These are phyloP conservation scores for Eucalyptus marginata DNA, from an alignment of 345 rosid genomes.

Conservation along the genomic window DNA sequence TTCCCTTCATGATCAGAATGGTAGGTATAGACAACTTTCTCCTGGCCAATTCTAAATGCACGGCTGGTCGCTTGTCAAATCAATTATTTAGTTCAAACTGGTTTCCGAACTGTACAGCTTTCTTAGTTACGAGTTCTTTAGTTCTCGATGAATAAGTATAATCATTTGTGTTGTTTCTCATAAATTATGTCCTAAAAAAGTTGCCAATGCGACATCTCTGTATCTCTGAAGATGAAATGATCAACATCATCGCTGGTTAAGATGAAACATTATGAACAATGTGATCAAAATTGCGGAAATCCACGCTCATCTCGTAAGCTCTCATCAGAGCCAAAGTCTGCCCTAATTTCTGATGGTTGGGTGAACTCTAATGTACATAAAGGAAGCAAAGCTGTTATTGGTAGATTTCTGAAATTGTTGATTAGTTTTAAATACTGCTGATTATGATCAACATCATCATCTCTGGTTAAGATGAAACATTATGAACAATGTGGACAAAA, in stretches of 20 bases:
- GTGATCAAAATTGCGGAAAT: background rate
- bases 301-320: background rate
- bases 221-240: too few relatives aligned
- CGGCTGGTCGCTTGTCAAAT: constrained; percentile 55
- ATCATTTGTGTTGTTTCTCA: background rate
- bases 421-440: background rate
- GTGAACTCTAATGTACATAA: background rate
- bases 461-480: background rate
- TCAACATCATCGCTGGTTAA: background rate
- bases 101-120: background rate
- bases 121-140: background rate
- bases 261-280: too few relatives aligned
- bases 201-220: too few relatives aligned
- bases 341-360: background rate
- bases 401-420: background rate
- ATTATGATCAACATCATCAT: background rate
- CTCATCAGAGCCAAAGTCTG: background rate
- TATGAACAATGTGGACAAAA: background rate
- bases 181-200: too few relatives aligned
- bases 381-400: background rate
- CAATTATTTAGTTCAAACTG: background rate
- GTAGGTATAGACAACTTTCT: constrained; percentile 41
- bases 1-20: constrained; percentile 42
- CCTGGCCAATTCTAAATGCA: constrained; percentile 69
- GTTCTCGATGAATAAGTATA: background rate